Evolutionary conservation across 208 protist species (phyloP).

Genomic region (Porcisia hertigi): DNA sequence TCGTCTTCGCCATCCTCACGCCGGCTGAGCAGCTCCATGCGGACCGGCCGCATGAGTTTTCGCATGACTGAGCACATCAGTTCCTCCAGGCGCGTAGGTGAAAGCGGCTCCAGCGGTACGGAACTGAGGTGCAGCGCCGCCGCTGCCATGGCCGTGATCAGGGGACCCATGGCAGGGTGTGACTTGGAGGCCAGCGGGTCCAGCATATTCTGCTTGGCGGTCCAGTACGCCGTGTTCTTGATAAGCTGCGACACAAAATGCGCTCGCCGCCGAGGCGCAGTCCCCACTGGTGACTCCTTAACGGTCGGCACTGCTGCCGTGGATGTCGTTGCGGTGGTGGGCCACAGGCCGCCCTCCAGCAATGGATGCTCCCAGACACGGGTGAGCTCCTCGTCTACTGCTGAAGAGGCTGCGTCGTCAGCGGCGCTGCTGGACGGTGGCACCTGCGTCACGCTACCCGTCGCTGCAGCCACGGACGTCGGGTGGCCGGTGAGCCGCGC

Average conservation of each 20-base stretch:
- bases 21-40: slow-evolving; percentile 30
- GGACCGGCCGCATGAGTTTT: slow-evolving; percentile 22
- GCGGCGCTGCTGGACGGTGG: too few species aligned
- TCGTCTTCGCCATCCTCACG: not conserved
- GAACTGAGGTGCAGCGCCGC: slow-evolving; percentile 40
- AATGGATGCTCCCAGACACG: slow-evolving; percentile 28
- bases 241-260: slow-evolving; percentile 13
- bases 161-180: slow-evolving; percentile 13
- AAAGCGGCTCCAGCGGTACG: slow-evolving; percentile 9
- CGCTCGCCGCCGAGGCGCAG: not conserved
- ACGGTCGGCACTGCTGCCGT: not conserved
- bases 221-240: slow-evolving; percentile 30
- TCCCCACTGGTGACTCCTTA: not conserved
- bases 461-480: slow-evolving; percentile 11
- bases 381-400: slow-evolving; percentile 7
- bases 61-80: slow-evolving; percentile 24
- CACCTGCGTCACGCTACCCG: not conserved
- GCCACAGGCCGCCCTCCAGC: slow-evolving; percentile 26
- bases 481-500: slow-evolving; percentile 20
- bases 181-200: slow-evolving; percentile 29
- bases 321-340: not conserved
- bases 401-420: not conserved
- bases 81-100: slow-evolving; percentile 14
- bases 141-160: slow-evolving; percentile 32
- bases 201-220: slow-evolving; percentile 22